Percentiles rank a stretch among this genome's conserved stretches.
These are phyloP conservation scores for Cladophialophora exuberans DNA, from an alignment of 2,329 filamentous ascomycete genomes.

Conservation along the genomic window DNA sequence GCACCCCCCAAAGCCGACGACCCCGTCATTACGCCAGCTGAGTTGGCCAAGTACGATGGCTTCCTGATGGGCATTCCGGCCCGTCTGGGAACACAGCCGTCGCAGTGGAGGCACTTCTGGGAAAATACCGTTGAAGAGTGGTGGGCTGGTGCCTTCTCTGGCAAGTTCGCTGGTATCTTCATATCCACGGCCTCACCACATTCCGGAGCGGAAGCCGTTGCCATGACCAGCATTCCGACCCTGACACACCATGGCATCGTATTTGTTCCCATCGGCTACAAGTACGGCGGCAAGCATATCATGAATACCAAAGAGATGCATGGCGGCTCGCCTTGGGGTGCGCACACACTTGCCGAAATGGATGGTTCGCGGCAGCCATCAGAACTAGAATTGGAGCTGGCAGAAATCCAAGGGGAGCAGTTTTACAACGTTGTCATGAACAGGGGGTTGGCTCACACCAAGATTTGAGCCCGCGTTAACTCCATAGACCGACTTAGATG, in stretches of 20 bases:
- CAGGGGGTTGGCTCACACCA: too few species aligned
- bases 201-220: background rate
- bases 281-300: background rate
- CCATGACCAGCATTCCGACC: background rate
- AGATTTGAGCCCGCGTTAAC: too few species aligned
- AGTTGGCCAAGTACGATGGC: background rate
- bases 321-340: background rate
- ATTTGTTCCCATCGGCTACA: background rate
- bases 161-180: background rate
- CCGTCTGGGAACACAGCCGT: background rate
- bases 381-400: background rate
- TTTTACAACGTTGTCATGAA: too few species aligned
- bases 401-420: background rate
- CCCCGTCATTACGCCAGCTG: background rate
- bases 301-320: background rate
- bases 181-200: background rate
- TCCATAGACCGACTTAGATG: too few species aligned
- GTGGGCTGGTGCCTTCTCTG: background rate
- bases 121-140: background rate
- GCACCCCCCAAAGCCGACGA: background rate
- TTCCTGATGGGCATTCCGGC: background rate
- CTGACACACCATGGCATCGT: background rate
- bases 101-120: background rate
- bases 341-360: background rate
- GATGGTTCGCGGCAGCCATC: background rate